phyloP scores from a whole-genome alignment of 2,329 filamentous ascomycete species.

The Chaetomium sp. region DNA sequence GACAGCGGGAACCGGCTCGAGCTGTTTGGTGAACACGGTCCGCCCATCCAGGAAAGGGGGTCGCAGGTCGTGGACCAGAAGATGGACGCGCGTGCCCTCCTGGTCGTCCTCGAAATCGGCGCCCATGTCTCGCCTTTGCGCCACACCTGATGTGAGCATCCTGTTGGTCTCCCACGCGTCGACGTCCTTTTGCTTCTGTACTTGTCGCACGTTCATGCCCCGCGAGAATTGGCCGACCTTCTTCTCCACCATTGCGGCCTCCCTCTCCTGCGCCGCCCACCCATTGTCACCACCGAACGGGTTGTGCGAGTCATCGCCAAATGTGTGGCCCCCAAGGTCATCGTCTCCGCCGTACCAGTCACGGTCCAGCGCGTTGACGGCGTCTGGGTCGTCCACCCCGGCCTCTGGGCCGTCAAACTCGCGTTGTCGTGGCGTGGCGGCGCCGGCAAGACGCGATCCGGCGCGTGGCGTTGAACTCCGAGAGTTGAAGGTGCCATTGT shows the following conservation, averaged over 20 bases:
- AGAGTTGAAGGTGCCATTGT: conserved; percentile 33
- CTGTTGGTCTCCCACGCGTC: conserved; percentile 99
- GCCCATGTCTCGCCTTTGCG: conserved; percentile 80
- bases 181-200: conserved; percentile 89
- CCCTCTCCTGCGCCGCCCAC: conserved; percentile 71
- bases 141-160: conserved; percentile 95
- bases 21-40: conserved; percentile 94
- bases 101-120: conserved; percentile 88
- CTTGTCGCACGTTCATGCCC: conserved; percentile 69
- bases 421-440: conserved; percentile 52
- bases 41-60: conserved; percentile 94
- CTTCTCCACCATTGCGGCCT: conserved; percentile 75
- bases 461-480: conserved; percentile 37
- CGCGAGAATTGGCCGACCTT: conserved; percentile 67
- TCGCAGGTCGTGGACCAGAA: conserved; percentile 89
- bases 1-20: conserved; percentile 92
- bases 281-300: conserved; percentile 79
- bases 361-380: conserved; percentile 71
- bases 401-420: conserved; percentile 66
- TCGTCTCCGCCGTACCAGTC: conserved; percentile 95
- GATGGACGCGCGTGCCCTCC: conserved; percentile 83
- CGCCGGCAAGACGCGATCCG: conserved; percentile 38
- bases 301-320: conserved; percentile 91
- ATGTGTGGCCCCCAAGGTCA: conserved; percentile 78
- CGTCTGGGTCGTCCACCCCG: conserved; percentile 66